A percentile compares a stretch with the other conserved stretches of the same genome.
phyloP scores from a whole-genome alignment of 768 basidiomycete species.

The Phlebiopsis gigantea region DNA sequence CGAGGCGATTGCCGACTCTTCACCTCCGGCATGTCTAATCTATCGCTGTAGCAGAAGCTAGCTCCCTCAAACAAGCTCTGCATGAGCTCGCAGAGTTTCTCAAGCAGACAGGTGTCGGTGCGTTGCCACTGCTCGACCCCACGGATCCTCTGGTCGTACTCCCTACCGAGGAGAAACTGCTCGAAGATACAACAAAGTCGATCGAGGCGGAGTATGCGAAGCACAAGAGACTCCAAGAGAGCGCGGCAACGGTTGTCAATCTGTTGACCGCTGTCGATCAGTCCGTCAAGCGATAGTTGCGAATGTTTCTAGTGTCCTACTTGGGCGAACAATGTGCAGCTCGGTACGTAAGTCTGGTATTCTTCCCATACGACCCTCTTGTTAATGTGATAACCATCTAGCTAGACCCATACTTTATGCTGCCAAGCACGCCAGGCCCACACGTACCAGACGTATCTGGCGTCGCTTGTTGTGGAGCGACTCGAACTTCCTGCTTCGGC shows the following conservation, averaged over 20 bases:
- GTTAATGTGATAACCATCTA: no score
- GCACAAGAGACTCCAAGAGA: conserved; percentile 49
- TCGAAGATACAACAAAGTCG: conserved; percentile 35
- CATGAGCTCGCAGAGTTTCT: conserved; percentile 42
- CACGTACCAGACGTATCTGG: no score
- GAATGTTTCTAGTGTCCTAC: no score
- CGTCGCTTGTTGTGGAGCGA: no score
- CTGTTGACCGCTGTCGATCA: conserved; percentile 30
- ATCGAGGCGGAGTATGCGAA: conserved; percentile 46
- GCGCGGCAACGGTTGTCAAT: conserved; percentile 47
- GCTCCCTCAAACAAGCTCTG: conserved; percentile 45
- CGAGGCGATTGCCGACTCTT: neutral
- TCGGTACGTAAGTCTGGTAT: no score
- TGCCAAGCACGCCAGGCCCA: no score
- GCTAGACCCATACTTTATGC: no score
- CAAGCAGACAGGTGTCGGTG: conserved; percentile 60
- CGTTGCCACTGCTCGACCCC: conserved; percentile 42
- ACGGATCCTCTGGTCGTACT: conserved; percentile 16
- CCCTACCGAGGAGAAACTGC: conserved; percentile 39
- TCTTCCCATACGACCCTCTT: no score
- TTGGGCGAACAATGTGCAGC: no score
- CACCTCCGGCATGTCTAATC: neutral
- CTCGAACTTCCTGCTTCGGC: no score
- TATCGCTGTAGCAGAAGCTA: neutral
- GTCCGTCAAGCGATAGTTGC: neutral